phyloP scores from a whole-genome alignment of 306 rosid species.

The Dryas drummondii region DNA sequence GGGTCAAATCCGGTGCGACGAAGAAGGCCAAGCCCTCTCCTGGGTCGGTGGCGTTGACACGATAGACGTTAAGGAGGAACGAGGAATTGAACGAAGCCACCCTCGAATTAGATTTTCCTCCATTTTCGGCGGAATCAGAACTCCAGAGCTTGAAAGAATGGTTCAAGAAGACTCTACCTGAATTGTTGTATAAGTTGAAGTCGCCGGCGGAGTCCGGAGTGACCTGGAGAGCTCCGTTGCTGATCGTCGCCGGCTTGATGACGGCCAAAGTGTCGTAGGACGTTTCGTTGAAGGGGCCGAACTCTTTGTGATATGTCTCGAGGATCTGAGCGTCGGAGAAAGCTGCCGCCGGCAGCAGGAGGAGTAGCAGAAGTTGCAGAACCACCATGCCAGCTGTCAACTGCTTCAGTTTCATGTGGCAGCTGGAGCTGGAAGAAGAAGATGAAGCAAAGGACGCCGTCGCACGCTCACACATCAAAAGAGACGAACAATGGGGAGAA shows the following conservation, averaged over 20 bases:
- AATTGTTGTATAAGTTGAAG: constrained; percentile 21
- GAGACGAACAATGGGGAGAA: not conserved
- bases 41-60: constrained; percentile 22
- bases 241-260: constrained; percentile 35
- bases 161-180: constrained; percentile 52
- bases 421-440: no score
- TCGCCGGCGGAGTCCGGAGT: constrained; percentile 59
- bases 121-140: not conserved
- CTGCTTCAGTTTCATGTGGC: constrained; percentile 9
- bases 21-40: constrained; percentile 70
- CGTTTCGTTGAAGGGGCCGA: constrained; percentile 47
- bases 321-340: not conserved
- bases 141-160: constrained; percentile 51
- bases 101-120: not conserved
- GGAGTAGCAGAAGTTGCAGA: not conserved
- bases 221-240: constrained; percentile 48
- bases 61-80: constrained; percentile 50
- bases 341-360: constrained; percentile 9
- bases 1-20: constrained; percentile 36
- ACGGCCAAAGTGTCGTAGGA: constrained; percentile 19
- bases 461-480: not conserved
- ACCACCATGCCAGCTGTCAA: not conserved
- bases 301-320: not conserved
- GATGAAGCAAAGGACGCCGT: not conserved
- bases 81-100: constrained; percentile 63